A percentile compares a stretch with the other conserved stretches of the same genome.
Evolutionary conservation across 1,139 yeast species (phyloP).

Genomic region (Yamadazyma taylorii): DNA sequence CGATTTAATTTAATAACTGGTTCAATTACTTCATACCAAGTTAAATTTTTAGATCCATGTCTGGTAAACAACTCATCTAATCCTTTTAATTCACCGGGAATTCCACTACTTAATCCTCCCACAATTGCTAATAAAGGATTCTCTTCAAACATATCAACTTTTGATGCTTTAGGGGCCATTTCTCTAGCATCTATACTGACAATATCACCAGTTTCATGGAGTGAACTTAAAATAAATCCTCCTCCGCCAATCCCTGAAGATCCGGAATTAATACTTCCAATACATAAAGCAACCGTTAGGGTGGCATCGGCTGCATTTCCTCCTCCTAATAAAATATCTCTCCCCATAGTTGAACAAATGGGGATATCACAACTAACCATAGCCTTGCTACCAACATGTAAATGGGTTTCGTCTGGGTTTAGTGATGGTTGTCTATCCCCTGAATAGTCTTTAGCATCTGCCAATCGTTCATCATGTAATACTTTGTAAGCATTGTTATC

Average conservation of each 20-base stretch:
- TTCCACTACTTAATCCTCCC: slow-evolving; percentile 84
- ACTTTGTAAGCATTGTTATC: not conserved
- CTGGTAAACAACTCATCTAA: slow-evolving; percentile 55
- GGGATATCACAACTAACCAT: slow-evolving; percentile 81
- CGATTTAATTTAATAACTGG: slow-evolving; percentile 75
- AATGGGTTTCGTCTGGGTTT: slow-evolving; percentile 30
- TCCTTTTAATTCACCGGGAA: slow-evolving; percentile 91
- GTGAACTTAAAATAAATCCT: slow-evolving; percentile 64
- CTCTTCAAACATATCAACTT: slow-evolving; percentile 63
- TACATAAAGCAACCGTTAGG: slow-evolving; percentile 82
- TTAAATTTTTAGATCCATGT: slow-evolving; percentile 70
- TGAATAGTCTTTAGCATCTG: not conserved
- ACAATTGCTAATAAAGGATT: slow-evolving; percentile 49
- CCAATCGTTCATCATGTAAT: not conserved
- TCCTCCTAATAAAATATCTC: slow-evolving; percentile 58
- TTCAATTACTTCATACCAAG: slow-evolving; percentile 71
- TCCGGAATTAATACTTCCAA: slow-evolving; percentile 80
- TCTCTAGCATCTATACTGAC: slow-evolving; percentile 85
- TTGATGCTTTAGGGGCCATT: slow-evolving; percentile 69
- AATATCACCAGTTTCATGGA: slow-evolving; percentile 40
- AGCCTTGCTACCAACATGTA: slow-evolving; percentile 41
- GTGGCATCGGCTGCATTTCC: slow-evolving; percentile 92
- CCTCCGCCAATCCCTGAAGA: slow-evolving; percentile 96
- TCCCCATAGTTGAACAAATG: slow-evolving; percentile 69
- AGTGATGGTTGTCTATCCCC: slow-evolving; percentile 27